Percentiles rank a stretch among this genome's conserved stretches.
Conservation (phyloP, 2,329 filamentous ascomycete species). For the Aspergillus floridensis region DNA sequence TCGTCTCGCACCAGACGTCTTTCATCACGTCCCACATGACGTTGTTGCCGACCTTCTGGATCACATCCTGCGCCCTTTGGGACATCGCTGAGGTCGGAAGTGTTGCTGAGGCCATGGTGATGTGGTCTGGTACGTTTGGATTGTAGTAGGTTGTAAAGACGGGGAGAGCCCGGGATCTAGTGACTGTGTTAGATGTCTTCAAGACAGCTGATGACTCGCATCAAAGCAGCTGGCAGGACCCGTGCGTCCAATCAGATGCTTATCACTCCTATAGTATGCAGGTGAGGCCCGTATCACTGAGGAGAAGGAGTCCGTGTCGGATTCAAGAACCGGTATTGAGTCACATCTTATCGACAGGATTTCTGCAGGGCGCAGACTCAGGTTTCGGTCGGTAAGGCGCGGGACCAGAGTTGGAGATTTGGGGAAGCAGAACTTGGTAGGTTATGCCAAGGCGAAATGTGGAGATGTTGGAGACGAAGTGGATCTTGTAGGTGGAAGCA, state of each 20-base stretch:
- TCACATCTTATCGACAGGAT: not conserved
- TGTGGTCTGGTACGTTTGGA: not conserved
- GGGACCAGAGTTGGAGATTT: not conserved
- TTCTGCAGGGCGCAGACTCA: not conserved
- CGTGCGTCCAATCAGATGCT: not conserved
- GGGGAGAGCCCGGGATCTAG: not conserved
- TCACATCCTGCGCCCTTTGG: slow-evolving; percentile 16
- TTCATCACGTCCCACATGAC: slow-evolving; percentile 47
- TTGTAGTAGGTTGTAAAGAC: no score
- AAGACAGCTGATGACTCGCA: not conserved
- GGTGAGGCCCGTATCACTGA: not conserved
- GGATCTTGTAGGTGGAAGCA: not conserved
- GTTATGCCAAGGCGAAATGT: not conserved
- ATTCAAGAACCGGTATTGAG: not conserved
- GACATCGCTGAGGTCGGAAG: slow-evolving; percentile 3
- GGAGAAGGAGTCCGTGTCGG: no score
- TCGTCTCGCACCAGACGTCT: slow-evolving; percentile 45
- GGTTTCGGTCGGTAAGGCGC: not conserved
- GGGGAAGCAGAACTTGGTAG: not conserved
- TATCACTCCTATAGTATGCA: not conserved
- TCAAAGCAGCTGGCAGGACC: not conserved
- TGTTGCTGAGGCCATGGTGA: not conserved
- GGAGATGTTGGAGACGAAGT: not conserved
- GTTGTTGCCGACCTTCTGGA: slow-evolving; percentile 12
- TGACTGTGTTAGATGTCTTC: not conserved